Evolutionary conservation across 768 basidiomycete genomes (phyloP).

Genomic region (Coprinopsis strossmayeri): DNA sequence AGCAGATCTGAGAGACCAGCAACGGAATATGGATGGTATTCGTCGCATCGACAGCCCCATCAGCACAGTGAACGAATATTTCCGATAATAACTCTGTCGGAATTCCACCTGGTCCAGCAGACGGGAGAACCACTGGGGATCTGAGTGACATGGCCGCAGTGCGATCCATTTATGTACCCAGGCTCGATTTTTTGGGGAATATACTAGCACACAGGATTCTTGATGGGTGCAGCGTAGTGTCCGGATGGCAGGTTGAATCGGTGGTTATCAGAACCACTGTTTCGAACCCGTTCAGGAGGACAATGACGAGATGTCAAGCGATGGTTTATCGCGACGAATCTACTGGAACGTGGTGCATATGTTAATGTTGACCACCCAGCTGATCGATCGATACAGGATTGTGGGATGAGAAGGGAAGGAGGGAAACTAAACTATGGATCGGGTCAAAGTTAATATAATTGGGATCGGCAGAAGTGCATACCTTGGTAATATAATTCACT

Average conservation of each 20-base stretch:
- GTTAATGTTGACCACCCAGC: not conserved
- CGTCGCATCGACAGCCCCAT: conserved; percentile 24
- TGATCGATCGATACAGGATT: conserved; percentile 1
- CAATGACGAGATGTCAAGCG: not conserved
- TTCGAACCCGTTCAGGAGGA: not conserved
- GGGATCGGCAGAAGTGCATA: not conserved
- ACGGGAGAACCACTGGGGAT: not conserved
- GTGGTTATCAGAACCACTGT: conserved; percentile 1
- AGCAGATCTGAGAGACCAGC: conserved; percentile 32
- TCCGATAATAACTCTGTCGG: conserved; percentile 35
- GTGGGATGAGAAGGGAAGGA: not conserved
- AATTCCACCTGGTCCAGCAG: conserved; percentile 12
- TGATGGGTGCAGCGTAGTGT: not conserved
- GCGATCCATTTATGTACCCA: not conserved
- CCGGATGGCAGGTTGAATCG: not conserved
- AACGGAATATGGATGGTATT: conserved; percentile 34
- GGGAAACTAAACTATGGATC: not conserved
- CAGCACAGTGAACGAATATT: conserved; percentile 34
- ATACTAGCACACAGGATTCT: not conserved
- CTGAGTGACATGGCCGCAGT: not conserved
- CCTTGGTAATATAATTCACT: not conserved
- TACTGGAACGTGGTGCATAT: conserved; percentile 2
- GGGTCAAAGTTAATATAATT: not conserved
- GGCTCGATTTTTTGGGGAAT: not conserved
- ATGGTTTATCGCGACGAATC: conserved; percentile 1